Base-by-base conservation (phyloP, 2,329 filamentous ascomycete species). In the Alternaria arbusti region DNA sequence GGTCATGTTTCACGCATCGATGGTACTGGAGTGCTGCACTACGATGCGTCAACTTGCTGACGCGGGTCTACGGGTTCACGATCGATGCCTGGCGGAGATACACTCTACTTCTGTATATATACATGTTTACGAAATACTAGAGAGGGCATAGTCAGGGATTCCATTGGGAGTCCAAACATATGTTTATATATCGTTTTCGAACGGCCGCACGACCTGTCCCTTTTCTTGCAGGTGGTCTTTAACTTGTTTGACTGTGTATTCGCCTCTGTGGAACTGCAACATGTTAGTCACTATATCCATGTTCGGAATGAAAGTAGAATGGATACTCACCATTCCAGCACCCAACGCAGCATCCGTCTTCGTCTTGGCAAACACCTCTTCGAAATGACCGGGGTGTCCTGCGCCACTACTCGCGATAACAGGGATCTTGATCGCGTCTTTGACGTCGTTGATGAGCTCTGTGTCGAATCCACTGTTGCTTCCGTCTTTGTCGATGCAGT, bases 401-500 rank as follows among this genome's bases (percentile, higher is more conserved):
- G 96, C 96, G 44, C 96, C 96, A 78, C 93, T 97, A 26, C 92
- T 96, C 13, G 96, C 94, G 81, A 99, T 97, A 54, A 99, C 96
- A 7, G 96, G 96, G 69, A 99, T 97, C 76, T 86, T 91, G 67
- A 97, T 87, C 17, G 92, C 89, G n/a, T 78, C 84, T 83, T 99
- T 99, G 63, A 98, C 95, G 77, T 94, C 91, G 54, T 87, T 83
- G 73, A 99, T 93, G 59, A 99, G 86, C 83, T 98, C 96, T 10
- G 97, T 85, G 80, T 99, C 96, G 78, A 97, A 99, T 1, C 96
- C 96, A 71, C 88, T 91, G 82, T 97, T 97, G 60, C 92, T 96
- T 57, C 96, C 96, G 79, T 99, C 96, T 78, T 91, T 93, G 84
- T 99, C 96, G 74, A 99, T 99, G 84, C 94, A 97, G 82, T 99